Conservation (phyloP, 2,329 filamentous ascomycete genomes). For the Westerdykella ornata region DNA sequence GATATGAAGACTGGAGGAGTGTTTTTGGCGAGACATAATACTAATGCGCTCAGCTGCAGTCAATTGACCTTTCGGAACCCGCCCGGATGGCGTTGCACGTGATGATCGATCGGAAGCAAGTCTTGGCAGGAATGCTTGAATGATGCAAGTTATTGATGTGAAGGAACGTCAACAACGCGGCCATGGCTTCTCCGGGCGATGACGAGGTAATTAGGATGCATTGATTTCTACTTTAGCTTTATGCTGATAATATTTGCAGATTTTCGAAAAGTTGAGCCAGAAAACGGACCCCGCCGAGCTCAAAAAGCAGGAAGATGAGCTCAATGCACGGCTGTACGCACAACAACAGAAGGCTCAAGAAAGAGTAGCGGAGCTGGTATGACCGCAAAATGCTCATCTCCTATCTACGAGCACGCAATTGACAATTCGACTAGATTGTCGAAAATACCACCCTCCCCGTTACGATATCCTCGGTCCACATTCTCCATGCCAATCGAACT, state of each 20-base stretch:
- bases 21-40: no score
- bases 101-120: neutral
- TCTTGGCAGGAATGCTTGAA: neutral
- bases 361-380: conserved; percentile 59
- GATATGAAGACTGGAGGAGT: no score
- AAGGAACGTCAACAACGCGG: neutral
- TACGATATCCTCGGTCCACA: conserved; percentile 75
- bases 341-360: conserved; percentile 58
- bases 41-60: no score
- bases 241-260: conserved; percentile 36
- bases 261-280: conserved; percentile 55
- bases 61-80: no score
- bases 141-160: neutral
- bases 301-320: conserved; percentile 54
- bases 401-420: neutral
- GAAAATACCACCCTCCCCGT: conserved; percentile 82
- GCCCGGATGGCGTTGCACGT: no score
- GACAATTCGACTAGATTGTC: conserved; percentile 51
- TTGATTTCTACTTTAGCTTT: neutral
- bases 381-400: conserved; percentile 7
- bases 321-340: conserved; percentile 52
- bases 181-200: conserved; percentile 41
- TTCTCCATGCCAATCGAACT: conserved; percentile 80
- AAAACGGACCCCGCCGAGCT: conserved; percentile 53
- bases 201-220: conserved; percentile 40